Base-by-base conservation (phyloP, 352 stramenopile genomes). In the Thalassiosira allenii region DNA sequence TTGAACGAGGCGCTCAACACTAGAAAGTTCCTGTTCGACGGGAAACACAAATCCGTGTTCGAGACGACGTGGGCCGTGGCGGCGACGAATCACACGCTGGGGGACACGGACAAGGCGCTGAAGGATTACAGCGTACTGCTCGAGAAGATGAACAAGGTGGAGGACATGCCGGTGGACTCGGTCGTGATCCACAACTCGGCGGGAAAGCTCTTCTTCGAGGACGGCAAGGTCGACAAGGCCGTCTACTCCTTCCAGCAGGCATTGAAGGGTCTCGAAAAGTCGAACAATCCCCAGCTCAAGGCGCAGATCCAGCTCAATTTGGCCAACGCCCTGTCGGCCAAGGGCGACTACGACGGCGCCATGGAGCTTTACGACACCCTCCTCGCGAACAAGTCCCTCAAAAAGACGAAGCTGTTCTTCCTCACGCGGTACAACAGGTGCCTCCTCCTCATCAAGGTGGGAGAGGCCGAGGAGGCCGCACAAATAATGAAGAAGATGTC, bases 41-140 rank as follows among this genome's bases (percentile, higher is more conserved):
- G 41, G 51, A 72, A 41, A 17, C 70, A 64, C 37, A 75, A 69
- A 75, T 71, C 44, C 22, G 56, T 76, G 47, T 68, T 77, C 9
- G 74, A 82, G 54, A 65, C 74, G 51, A 66, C 65, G 27, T 82
- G 74, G 74, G 74, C 64, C 57, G 74, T 82, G 17, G 74, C 74
- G 6, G 49, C 74, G 17, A 77, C 74, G 25, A 75, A 40, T 14
- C 65, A 73, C 43, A 43, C 44, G n/a, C 12, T 77, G 0, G 74
- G 74, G 30, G 49, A 82, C 25, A 75, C 23, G 17, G 41, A 64
- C 20, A 76, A 34, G 34, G 54, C 74, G n/a, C 51, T 82, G 9
- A 56, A 52, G 12, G 74, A 76, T n/a, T 82, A 82, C 54, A 49
- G 37, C 25, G 25, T 62, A 27, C 54, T 82, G 29, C 61, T 82